Conservation (phyloP, 2,329 filamentous ascomycete species). For the Fusarium veterinarium region DNA sequence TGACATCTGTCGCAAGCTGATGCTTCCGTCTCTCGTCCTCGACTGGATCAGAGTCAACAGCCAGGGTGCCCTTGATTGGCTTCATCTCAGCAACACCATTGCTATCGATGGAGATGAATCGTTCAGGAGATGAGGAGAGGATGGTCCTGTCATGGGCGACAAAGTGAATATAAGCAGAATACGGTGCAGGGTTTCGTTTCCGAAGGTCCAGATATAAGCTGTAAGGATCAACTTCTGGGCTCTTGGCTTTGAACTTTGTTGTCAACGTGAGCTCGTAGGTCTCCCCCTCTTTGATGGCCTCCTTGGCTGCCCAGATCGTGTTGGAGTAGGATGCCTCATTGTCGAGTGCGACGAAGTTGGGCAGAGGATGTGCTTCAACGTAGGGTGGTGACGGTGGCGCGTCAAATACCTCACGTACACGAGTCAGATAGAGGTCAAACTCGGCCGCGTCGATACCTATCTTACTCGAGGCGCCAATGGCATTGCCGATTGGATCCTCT, state of each 20-base stretch:
- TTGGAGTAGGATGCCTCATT: background rate
- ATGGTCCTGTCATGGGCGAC: background rate
- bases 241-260: background rate
- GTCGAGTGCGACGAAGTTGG: background rate
- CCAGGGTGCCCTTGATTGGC: background rate
- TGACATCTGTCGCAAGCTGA: background rate
- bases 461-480: background rate
- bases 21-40: background rate
- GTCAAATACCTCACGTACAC: background rate
- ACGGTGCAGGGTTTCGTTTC: background rate
- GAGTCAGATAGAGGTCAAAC: background rate
- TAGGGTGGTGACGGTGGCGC: background rate
- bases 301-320: background rate
- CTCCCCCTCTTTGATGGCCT: background rate
- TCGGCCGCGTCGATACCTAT: background rate
- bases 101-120: background rate
- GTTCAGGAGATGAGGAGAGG: background rate
- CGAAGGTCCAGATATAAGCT: background rate
- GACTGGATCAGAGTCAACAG: background rate
- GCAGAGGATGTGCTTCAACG: background rate
- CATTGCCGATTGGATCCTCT: background rate
- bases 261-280: background rate
- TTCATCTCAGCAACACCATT: background rate
- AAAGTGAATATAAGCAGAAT: background rate
- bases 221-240: background rate